A percentile compares a stretch with the other conserved stretches of the same genome.
Evolutionary conservation across 1,284 basidiomycete species (phyloP).

Genomic region (Thecaphora frezii): DNA sequence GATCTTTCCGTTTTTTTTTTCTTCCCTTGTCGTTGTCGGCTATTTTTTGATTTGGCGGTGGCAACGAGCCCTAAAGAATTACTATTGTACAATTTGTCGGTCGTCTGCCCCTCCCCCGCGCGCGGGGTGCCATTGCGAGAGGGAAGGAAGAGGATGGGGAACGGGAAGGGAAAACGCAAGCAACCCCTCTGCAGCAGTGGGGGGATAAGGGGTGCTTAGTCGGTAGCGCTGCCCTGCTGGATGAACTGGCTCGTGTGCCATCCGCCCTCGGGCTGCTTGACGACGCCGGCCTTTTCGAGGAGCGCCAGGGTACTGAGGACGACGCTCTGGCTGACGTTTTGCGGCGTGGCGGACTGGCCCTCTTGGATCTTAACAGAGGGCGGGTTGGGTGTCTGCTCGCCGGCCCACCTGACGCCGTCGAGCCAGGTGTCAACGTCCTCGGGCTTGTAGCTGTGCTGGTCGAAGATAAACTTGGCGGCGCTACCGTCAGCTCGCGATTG

Average conservation of each 20-base stretch:
- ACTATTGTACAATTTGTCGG: too few relatives aligned
- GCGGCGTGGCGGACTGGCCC: constrained; percentile 34
- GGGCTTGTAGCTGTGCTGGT: constrained; percentile 64
- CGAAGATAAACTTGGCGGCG: constrained; percentile 28
- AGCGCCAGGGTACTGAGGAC: constrained; percentile 33
- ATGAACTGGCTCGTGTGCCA: constrained; percentile 8
- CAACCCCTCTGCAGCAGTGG: too few relatives aligned
- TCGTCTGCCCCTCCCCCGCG: background rate
- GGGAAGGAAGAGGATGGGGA: background rate
- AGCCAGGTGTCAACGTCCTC: constrained; percentile 71
- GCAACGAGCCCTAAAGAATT: too few relatives aligned
- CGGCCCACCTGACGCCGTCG: constrained; percentile 48
- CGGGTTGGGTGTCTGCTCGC: constrained; percentile 38
- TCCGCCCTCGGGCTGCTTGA: constrained; percentile 12
- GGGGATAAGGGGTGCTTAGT: constrained; percentile 7
- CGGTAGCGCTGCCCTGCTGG: constrained; percentile 1
- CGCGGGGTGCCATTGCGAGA: background rate
- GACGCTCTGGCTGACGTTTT: constrained; percentile 26
- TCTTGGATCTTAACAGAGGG: constrained; percentile 5
- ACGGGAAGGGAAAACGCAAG: background rate
- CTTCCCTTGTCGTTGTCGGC: too few relatives aligned
- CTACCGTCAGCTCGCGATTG: constrained; percentile 13
- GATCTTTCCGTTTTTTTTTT: too few relatives aligned
- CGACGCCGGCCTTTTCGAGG: constrained; percentile 47
- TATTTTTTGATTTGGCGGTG: too few relatives aligned